Evolutionary conservation across 2,329 filamentous ascomycete species (phyloP).

Genomic region (Rugonectria rugulosa): DNA sequence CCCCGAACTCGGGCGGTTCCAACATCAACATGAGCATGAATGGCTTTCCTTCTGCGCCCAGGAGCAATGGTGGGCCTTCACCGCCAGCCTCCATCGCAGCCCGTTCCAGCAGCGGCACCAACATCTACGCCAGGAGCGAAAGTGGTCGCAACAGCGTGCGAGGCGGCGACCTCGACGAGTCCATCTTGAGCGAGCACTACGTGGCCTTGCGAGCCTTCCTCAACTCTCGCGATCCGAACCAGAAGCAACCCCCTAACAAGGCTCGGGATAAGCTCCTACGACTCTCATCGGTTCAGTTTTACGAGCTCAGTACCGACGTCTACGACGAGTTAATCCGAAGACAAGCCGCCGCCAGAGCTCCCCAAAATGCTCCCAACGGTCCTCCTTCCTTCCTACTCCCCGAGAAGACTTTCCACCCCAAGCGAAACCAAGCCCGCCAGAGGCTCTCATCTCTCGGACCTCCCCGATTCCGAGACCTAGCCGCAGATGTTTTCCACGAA

Average conservation of each 20-base stretch:
- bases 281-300: conserved; percentile 90
- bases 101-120: conserved; percentile 82
- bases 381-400: conserved; percentile 80
- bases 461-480: conserved; percentile 87
- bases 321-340: conserved; percentile 93
- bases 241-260: conserved; percentile 80
- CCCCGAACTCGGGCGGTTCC: conserved; percentile 72
- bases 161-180: conserved; percentile 68
- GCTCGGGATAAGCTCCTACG: conserved; percentile 93
- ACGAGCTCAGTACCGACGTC: conserved; percentile 96
- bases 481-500: conserved; percentile 96
- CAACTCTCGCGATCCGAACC: conserved; percentile 77
- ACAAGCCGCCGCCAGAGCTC: conserved; percentile 70
- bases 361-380: conserved; percentile 59
- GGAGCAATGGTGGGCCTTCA: conserved; percentile 72
- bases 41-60: conserved; percentile 63
- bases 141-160: conserved; percentile 65
- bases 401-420: conserved; percentile 92
- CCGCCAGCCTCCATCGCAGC: conserved; percentile 89
- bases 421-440: conserved; percentile 96
- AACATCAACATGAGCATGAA: conserved; percentile 66
- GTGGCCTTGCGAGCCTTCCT: conserved; percentile 79
- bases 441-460: conserved; percentile 90
- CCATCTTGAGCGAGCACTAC: conserved; percentile 81
- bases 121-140: conserved; percentile 69